Base-by-base conservation (phyloP, 768 basidiomycete species). In the Guyanaporus albipodus region DNA sequence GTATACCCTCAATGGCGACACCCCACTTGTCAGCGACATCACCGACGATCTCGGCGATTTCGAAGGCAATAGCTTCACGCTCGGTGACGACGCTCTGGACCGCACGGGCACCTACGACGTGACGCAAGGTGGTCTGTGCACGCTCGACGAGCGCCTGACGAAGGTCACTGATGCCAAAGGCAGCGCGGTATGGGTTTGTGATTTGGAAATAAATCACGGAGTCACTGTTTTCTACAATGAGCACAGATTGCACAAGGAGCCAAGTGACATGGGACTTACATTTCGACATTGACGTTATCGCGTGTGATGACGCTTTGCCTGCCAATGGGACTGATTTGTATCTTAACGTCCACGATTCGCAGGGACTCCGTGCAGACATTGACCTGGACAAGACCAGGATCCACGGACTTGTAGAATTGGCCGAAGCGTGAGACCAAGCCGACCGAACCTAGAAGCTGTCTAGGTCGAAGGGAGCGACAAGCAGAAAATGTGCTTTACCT, bases 21-120 rank as follows among this genome's bases (percentile, higher is more conserved):
- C 95, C 95, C 95, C 95, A 97, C 66, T 91, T 91, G 70, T 91
- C 90, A 14, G 89, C 88, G 35, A 92, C 78, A 65, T 92, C 87
- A 22, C 86, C 88, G 24, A 97, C 91, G 47, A 96, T 93, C 67
- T 95, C 91, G 43, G 92, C 95, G 52, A 98, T 96, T 69, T 98
- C 94, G 60, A 87, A 85, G 9, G 94, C 94, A 54, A 96, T 92
- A 33, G 87, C 92, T 60, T 98, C 95, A 51, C 95, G 90, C 70
- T 98, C 95, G 4, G 93, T 95, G 51, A 98, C 91, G 48, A 98
- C 88, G 58, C 81, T 84, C 68, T 98, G 95, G n/a, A 98, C 89
- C 1, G 87, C 84, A 19, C 91, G 86, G 4, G 91, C 90, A 53
- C 95, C 95, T 27, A 96, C 92, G 63, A 98, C 93, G 60, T 97